Conservation (phyloP, 345 rosid genomes). For the Euphorbia peplus region DNA sequence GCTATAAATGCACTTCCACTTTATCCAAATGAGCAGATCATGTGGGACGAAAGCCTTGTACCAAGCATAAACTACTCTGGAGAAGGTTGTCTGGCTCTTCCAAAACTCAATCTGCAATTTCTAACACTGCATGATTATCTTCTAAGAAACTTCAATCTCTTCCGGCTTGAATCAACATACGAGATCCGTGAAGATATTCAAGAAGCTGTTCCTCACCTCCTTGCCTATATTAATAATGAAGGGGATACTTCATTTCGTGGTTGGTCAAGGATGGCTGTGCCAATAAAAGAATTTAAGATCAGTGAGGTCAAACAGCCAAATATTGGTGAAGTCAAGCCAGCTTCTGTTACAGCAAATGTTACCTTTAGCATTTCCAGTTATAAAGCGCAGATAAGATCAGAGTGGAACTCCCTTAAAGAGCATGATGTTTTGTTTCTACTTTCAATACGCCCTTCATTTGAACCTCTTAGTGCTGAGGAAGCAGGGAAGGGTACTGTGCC, state of each 20-base stretch:
- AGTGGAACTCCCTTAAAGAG: constrained; percentile 96
- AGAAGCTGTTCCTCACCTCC: constrained; percentile 95
- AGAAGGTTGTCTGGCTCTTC: constrained; percentile 98
- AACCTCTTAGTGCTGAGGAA: constrained; percentile 94
- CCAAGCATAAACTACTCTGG: constrained; percentile 99
- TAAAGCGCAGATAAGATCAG: constrained; percentile 79
- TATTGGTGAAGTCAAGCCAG: constrained; percentile 97
- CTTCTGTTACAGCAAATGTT: constrained; percentile 77
- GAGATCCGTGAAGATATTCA: constrained; percentile 99
- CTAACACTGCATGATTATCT: constrained; percentile 97
- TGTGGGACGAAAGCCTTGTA: constrained; percentile 99
- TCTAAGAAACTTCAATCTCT: constrained; percentile 90
- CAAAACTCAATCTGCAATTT: constrained; percentile 94
- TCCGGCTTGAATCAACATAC: constrained; percentile 96
- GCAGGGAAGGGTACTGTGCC: constrained; percentile 90
- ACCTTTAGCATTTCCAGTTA: constrained; percentile 91
- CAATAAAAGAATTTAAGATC: constrained; percentile 70
- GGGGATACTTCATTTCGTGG: constrained; percentile 96
- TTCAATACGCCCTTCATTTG: constrained; percentile 84
- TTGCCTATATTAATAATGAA: constrained; percentile 77
- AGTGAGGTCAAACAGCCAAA: constrained; percentile 87
- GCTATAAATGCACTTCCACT: constrained; percentile 97
- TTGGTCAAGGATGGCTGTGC: constrained; percentile 99
- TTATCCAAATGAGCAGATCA: constrained; percentile 97
- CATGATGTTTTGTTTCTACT: constrained; percentile 96